phyloP scores from a whole-genome alignment of 179 eudicot genomes.

The Heliamphora pulchella region DNA sequence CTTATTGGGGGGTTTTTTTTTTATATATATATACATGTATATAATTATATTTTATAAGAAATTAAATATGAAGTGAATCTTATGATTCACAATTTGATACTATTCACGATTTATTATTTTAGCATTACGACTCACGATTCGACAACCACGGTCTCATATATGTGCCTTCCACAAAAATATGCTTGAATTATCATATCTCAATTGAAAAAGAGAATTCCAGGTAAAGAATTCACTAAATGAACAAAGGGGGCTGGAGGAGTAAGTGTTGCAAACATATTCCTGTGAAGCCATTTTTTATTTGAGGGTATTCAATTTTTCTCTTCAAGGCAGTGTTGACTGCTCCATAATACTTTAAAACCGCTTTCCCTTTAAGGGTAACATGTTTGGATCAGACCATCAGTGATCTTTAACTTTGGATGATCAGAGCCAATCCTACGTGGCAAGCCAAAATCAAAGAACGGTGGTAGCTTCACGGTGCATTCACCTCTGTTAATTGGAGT shows the following conservation, averaged over 20 bases:
- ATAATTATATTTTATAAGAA: no score
- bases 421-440: background rate
- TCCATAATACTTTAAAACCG: background rate
- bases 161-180: background rate
- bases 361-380: background rate
- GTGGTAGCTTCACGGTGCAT: background rate
- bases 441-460: background rate
- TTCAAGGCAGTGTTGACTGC: background rate
- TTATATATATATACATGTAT: no score
- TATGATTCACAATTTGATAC: no score
- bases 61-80: no score
- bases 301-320: background rate
- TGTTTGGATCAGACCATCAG: background rate
- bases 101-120: no score
- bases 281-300: background rate
- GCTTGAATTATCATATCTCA: background rate
- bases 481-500: background rate
- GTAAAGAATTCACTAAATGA: background rate
- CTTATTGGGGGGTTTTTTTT: no score
- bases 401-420: background rate
- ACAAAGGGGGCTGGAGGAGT: background rate
- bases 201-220: no score
- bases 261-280: background rate
- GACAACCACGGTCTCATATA: background rate
- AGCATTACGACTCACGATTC: no score